Percentiles rank a stretch among this genome's conserved stretches.
Conservation (phyloP, 164 flowering plant species). For the Magnolia sinica region DNA sequence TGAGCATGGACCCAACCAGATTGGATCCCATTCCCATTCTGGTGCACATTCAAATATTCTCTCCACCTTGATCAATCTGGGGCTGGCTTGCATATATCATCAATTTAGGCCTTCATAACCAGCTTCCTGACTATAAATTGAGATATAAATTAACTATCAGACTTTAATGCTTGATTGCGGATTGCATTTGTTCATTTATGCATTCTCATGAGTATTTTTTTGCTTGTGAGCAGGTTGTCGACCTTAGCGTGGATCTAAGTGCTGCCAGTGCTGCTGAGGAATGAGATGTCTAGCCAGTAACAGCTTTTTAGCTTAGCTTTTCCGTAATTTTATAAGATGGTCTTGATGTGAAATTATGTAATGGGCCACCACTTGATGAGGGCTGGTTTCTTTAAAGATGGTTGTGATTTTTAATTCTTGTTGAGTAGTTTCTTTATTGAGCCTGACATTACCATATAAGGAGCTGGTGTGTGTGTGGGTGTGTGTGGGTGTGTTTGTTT, state of each 20-base stretch:
- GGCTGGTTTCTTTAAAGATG: background rate
- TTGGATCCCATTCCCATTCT: too few relatives aligned
- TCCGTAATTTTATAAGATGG: background rate
- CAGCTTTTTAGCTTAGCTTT: background rate
- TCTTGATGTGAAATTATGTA: background rate
- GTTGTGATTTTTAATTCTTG: background rate
- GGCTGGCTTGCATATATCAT: too few relatives aligned
- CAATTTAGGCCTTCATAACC: too few relatives aligned
- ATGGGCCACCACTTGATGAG: background rate
- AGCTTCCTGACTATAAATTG: too few relatives aligned
- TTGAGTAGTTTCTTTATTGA: background rate
- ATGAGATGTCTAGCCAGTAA: constrained; percentile 22
- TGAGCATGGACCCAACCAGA: too few relatives aligned
- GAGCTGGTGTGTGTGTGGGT: background rate
- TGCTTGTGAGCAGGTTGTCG: constrained; percentile 47
- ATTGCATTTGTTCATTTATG: background rate
- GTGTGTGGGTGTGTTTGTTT: too few relatives aligned
- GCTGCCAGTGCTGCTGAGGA: constrained; percentile 89
- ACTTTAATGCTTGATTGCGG: background rate
- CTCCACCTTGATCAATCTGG: too few relatives aligned
- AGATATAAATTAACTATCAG: background rate
- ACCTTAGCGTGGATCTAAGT: constrained; percentile 75
- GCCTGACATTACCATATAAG: background rate
- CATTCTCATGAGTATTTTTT: background rate
- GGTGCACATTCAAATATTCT: too few relatives aligned